Percentiles rank a stretch among this genome's conserved stretches.
phyloP scores from a whole-genome alignment of 176 grass and related monocot species.

The Puya raimondii region DNA sequence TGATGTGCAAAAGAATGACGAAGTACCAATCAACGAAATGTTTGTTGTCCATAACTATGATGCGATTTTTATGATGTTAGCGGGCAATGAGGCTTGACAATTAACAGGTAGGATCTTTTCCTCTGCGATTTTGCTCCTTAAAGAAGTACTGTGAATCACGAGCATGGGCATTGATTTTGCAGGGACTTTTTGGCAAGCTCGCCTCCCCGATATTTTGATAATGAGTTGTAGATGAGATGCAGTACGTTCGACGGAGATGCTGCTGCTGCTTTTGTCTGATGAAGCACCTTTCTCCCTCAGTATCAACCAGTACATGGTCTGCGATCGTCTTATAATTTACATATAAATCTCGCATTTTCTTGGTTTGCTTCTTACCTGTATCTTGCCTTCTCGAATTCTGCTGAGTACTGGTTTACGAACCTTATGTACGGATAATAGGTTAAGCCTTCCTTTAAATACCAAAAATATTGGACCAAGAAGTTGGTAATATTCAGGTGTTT shows the following conservation, averaged over 20 bases:
- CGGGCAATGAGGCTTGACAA: not conserved
- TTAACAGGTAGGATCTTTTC: not conserved
- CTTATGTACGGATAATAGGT: too few relatives aligned
- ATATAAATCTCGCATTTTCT: not conserved
- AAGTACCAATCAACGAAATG: constrained; percentile 13
- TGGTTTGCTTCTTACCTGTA: not conserved
- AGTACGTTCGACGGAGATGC: not conserved
- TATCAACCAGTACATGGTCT: not conserved
- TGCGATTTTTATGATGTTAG: constrained; percentile 3
- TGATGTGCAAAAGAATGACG: constrained; percentile 5
- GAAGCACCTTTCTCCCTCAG: not conserved
- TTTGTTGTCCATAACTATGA: constrained; percentile 9
- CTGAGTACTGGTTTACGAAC: not conserved
- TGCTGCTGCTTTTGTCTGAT: too few relatives aligned
- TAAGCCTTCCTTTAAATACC: too few relatives aligned
- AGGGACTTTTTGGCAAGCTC: constrained; percentile 7
- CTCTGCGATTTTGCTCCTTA: not conserved
- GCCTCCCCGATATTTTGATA: not conserved
- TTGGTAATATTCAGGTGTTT: not conserved
- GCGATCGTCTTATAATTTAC: not conserved
- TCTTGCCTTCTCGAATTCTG: not conserved
- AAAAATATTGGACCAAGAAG: not conserved
- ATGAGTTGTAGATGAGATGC: constrained; percentile 3
- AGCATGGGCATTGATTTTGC: constrained; percentile 7
- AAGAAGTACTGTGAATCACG: too few relatives aligned